These are phyloP conservation scores for Leptographium galeiforme DNA, from an alignment of 2,329 filamentous ascomycete species.

Conservation along the genomic window DNA sequence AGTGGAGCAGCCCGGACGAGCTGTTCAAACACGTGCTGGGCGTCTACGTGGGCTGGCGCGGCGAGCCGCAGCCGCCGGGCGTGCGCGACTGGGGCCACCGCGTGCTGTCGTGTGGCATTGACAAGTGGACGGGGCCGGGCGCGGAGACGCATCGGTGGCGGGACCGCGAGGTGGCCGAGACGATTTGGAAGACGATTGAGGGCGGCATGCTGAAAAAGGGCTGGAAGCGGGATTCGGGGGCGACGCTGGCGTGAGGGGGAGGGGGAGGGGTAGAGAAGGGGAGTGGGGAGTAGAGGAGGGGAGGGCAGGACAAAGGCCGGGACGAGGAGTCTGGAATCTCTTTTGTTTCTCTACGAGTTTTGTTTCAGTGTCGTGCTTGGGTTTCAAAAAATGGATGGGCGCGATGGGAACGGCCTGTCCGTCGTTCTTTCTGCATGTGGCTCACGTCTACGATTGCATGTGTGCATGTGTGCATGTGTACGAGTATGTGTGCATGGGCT, in stretches of 20 bases:
- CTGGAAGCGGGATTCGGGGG: constrained; percentile 62
- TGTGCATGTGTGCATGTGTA: too few relatives aligned
- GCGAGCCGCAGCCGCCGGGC: constrained; percentile 63
- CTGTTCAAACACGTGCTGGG: constrained; percentile 82
- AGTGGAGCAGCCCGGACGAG: constrained; percentile 80
- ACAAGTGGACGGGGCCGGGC: constrained; percentile 56
- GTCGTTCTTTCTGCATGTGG: too few relatives aligned
- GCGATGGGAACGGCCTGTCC: too few relatives aligned
- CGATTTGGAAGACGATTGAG: constrained; percentile 84
- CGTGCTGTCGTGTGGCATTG: constrained; percentile 67
- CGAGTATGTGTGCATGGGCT: too few relatives aligned
- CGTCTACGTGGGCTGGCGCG: constrained; percentile 82
- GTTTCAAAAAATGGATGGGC: not conserved
- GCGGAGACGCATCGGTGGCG: constrained; percentile 54
- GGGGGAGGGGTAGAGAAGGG: not conserved
- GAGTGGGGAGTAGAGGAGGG: not conserved
- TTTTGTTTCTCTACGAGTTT: not conserved
- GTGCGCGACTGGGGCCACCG: constrained; percentile 77
- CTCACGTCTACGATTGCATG: too few relatives aligned
- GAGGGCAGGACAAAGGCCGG: not conserved
- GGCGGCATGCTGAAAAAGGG: constrained; percentile 73
- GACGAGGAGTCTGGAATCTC: not conserved
- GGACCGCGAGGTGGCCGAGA: constrained; percentile 85
- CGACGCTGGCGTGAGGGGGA: constrained; percentile 30
- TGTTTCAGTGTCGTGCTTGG: not conserved